phyloP scores from a whole-genome alignment of 176 grass and related monocot genomes.

The Oryza glumipatula region DNA sequence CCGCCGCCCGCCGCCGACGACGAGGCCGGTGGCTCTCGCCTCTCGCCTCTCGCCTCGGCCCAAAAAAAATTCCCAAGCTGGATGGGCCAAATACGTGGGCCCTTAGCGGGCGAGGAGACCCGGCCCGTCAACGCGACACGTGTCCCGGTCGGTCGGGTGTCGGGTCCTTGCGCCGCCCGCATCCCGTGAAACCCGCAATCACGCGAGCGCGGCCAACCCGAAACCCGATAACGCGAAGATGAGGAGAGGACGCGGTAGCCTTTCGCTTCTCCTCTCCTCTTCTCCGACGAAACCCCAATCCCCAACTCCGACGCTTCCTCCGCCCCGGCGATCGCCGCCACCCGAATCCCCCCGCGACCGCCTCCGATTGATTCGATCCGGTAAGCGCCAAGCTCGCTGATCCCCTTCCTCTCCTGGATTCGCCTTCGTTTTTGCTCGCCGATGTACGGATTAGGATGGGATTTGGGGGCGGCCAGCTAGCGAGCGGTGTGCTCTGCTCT shows the following conservation, averaged over 20 bases:
- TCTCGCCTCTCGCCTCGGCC: not conserved
- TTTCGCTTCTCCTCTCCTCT: not conserved
- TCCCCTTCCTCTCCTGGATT: not conserved
- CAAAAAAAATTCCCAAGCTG: not conserved
- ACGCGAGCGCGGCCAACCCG: not conserved
- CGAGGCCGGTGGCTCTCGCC: not conserved
- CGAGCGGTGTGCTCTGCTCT: not conserved
- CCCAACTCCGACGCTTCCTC: slow-evolving; percentile 31
- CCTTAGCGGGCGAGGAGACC: not conserved
- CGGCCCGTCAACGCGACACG: not conserved
- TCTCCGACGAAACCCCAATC: slow-evolving; percentile 31
- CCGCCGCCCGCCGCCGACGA: not conserved
- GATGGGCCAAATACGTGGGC: not conserved
- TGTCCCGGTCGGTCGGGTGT: not conserved
- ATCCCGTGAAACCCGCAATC: not conserved
- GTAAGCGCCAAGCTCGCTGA: not conserved
- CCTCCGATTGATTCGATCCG: not conserved
- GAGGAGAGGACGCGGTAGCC: not conserved
- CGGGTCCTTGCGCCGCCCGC: not conserved
- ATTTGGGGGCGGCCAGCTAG: not conserved
- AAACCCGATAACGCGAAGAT: slow-evolving; percentile 16
- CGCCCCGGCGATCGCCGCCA: not conserved
- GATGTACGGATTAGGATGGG: not conserved
- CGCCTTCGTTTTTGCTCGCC: not conserved
- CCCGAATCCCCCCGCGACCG: not conserved